A percentile compares a stretch with the other conserved stretches of the same genome.
These are phyloP conservation scores for Calonectria fujianensis DNA, from an alignment of 2,329 filamentous ascomycete species.

Conservation along the genomic window DNA sequence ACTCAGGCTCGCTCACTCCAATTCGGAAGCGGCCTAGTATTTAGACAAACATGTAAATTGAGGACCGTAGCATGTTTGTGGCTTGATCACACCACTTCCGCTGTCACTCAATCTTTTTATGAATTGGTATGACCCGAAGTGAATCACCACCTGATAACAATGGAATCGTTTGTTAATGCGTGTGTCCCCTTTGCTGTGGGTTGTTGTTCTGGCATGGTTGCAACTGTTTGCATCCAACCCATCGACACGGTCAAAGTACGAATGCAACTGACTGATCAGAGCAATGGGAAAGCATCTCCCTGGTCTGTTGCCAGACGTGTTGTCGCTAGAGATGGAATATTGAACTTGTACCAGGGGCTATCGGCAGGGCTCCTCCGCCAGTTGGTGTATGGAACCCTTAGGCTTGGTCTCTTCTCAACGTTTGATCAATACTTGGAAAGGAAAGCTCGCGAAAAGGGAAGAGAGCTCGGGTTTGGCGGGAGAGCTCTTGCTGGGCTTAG, in stretches of 20 bases:
- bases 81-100: not conserved
- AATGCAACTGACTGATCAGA: constrained; percentile 80
- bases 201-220: constrained; percentile 80
- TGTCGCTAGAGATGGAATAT: constrained; percentile 76
- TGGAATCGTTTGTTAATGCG: not conserved
- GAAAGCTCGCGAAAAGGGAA: constrained; percentile 72
- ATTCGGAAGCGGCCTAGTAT: not conserved
- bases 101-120: not conserved
- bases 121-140: not conserved
- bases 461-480: constrained; percentile 78
- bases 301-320: constrained; percentile 77
- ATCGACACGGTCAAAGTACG: constrained; percentile 86
- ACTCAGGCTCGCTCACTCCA: not conserved
- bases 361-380: constrained; percentile 81
- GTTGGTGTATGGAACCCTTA: constrained; percentile 82
- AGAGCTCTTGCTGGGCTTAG: constrained; percentile 78
- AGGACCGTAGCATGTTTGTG: not conserved
- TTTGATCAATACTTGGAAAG: constrained; percentile 75
- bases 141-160: too few species aligned
- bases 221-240: constrained; percentile 79
- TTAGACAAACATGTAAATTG: not conserved
- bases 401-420: constrained; percentile 82
- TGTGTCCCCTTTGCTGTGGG: constrained; percentile 77
- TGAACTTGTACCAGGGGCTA: constrained; percentile 81
- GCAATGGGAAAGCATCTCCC: constrained; percentile 74